Evolutionary conservation across 1,284 basidiomycete genomes (phyloP), one percentile per base, ranked within the genome.

Genomic region (Moniliophthora roreri): DNA sequence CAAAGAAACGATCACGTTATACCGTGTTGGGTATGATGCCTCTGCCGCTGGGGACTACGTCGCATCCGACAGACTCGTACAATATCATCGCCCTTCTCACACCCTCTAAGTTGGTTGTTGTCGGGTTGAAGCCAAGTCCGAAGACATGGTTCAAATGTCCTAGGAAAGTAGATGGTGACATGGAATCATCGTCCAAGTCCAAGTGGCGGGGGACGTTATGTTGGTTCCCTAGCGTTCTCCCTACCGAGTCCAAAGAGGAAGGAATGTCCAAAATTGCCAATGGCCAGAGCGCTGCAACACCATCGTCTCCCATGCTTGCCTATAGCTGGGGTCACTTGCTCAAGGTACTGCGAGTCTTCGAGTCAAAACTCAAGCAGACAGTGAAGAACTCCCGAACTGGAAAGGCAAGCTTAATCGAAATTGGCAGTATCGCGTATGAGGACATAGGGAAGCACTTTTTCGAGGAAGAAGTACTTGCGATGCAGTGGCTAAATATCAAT

Each of bases 101-200:
- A 0, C 86, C 92, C 0, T 80, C 86, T 21, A 99, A 99, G 66
- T 74, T 99, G 13, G 92, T 99, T 3, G 80, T 99, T 36, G 93
- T 98, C 2, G 95, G 94, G 2, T 70, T 99, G 59, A 95, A 94
- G 64, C 97, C 97, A 1, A 81, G 84, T 0, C 91, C 97, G 2
- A 86, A 91, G 62, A 99, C 96, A 0, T 98, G 95, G 94, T 91
- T 91, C 65, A 86, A 94, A 60, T 82, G 80, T 51, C 75, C 87
- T 58, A 81, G 91, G n/a, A 76, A 81, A 20, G 61, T 67, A 6
- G 75, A 78, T 26, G 80, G 79, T 48, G 75, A 73, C 15, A 69
- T 66, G 13, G 64, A 59, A 45, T 68, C 51, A 62, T 72, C 54
- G 62, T 67, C 68, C 35, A 75, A 69, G 60, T 74, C 75, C 59